Evolutionary conservation across 163 green algal species (phyloP), one percentile per base, ranked within the genome.

Genomic region (Scenedesmus sp.): DNA sequence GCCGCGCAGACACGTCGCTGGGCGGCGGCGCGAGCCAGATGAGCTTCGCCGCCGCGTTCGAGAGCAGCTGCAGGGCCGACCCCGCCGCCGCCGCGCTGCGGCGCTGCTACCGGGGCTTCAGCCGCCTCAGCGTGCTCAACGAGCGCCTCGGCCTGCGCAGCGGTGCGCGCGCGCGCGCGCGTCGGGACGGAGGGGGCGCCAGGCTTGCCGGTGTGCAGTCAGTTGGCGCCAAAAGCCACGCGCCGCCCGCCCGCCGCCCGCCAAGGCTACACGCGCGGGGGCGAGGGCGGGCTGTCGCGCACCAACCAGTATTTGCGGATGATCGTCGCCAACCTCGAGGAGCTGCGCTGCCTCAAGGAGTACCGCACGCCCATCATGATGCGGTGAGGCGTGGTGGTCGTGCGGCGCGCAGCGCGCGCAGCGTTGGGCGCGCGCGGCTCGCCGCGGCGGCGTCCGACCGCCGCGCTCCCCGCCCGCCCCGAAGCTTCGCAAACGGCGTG

Each of bases 251-350:
- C n/a, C n/a, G n/a, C n/a, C n/a, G n/a, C n/a, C n/a, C n/a, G n/a
- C n/a, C n/a, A n/a, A n/a, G n/a, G n/a, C n/a, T n/a, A n/a, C n/a
- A n/a, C n/a, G n/a, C n/a, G n/a, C n/a, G n/a, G 73, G 83, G 81
- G 82, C 11, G 82, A 87, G 65, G 82, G 82, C 42, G 82, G 76
- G 13, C 75, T 82, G 51, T 83, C 70, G 0, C 78, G 80, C 22
- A 88, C 84, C 71, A 83, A 83, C 51, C 84, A 88, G 76, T 88
- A 88, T 70, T 58, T 88, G 26, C 83, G 83, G 5, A 58, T 17
- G 76, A 78, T 88, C 31, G 81, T 88, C 20, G 53, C 58, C 33
- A 85, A 84, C 70, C 60, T 88, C 10, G 84, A 88, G 56, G 83
- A 84, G 69, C 79, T 77, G 39, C 72, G 71, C 36, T 66, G 65